These are phyloP conservation scores for Solanum chmielewskii DNA, from an alignment of 257 asterid genomes.

Conservation along the genomic window DNA sequence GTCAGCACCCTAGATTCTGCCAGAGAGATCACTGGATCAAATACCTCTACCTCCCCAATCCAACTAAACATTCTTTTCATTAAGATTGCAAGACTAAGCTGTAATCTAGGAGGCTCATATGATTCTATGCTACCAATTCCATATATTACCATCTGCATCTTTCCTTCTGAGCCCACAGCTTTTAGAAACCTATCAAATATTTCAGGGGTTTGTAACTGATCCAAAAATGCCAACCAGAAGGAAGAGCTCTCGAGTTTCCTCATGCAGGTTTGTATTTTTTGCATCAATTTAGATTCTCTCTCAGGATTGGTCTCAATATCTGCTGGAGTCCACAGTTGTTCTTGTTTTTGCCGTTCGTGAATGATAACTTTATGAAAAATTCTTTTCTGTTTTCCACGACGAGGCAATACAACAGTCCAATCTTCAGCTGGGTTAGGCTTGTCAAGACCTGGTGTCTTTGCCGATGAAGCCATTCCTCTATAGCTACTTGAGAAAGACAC, in stretches of 20 bases:
- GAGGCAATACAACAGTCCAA: slow-evolving; percentile 69
- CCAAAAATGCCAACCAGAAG: slow-evolving; percentile 28
- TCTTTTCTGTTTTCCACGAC: slow-evolving; percentile 44
- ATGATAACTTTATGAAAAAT: slow-evolving; percentile 3
- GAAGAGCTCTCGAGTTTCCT: slow-evolving; percentile 36
- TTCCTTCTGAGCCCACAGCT: slow-evolving; percentile 40
- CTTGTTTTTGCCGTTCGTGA: slow-evolving; percentile 21
- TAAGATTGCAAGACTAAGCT: slow-evolving; percentile 64
- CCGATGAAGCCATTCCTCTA: slow-evolving; percentile 30
- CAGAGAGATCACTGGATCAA: slow-evolving; percentile 69
- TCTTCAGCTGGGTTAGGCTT: slow-evolving; percentile 28
- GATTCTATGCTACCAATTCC: slow-evolving; percentile 94
- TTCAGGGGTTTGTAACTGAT: slow-evolving; percentile 38
- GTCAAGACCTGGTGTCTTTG: slow-evolving; percentile 6
- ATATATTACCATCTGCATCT: slow-evolving; percentile 66
- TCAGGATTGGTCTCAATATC: slow-evolving; percentile 37
- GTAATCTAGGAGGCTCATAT: slow-evolving; percentile 58
- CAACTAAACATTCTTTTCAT: slow-evolving; percentile 60
- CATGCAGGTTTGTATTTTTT: slow-evolving; percentile 42
- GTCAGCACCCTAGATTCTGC: slow-evolving; percentile 58
- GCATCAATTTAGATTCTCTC: slow-evolving; percentile 48
- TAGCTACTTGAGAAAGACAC: neutral
- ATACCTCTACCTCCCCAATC: slow-evolving; percentile 71
- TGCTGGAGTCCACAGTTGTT: slow-evolving; percentile 46
- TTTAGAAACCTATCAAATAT: slow-evolving; percentile 21